Evolutionary conservation across 495 filamentous ascomycete genomes (phyloP), one percentile per base, ranked within the genome.

Genomic region (Penicillium tannophilum): DNA sequence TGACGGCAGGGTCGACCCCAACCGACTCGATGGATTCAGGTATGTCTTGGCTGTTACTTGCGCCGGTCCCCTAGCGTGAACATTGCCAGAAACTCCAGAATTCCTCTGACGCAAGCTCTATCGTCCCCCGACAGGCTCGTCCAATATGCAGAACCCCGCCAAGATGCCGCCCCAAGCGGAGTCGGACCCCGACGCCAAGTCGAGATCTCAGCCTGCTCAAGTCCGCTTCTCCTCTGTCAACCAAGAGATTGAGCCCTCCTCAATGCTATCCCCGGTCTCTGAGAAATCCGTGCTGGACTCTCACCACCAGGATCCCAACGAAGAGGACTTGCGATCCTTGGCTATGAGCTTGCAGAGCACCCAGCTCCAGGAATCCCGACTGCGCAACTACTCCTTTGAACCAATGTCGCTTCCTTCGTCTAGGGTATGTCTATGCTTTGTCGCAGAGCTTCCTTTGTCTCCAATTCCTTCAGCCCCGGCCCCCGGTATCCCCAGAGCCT

Each of bases 351-450:
- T 96, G 48, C 87, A 90, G 60, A 84, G 84, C 58, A 82, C 89
- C 19, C 84, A 87, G 66, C 78, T 94, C 57, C 92, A 96, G 71
- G 86, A 90, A 64, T 82, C 84, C 28, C 86, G 92, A n/a, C 84
- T 93, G 74, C 88, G 46, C 60, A 89, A 91, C 64, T 96, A 90
- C 70, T 85, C 85, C 6, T 96, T 92, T 70, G 92, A 96, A 63
- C 87, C 92, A 24, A 82, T 95, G 43, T 96, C 92, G 39, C 76
- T 97, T 35, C 92, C 92, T n/a, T 78, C 85, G 26, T 95, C 91
- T 31, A 85, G 90, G 76, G 92, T 93, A 85, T 68, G 90, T 83
- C 52, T 57, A 7, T 17, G 28, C 10, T 9, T 16, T 53, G 1
- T 58, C 39, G 10, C 26, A n/a, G 30, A 52, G 39, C 24, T 36